These are phyloP conservation scores for Gossypium sturtianum DNA, from an alignment of 345 rosid species.

Conservation along the genomic window DNA sequence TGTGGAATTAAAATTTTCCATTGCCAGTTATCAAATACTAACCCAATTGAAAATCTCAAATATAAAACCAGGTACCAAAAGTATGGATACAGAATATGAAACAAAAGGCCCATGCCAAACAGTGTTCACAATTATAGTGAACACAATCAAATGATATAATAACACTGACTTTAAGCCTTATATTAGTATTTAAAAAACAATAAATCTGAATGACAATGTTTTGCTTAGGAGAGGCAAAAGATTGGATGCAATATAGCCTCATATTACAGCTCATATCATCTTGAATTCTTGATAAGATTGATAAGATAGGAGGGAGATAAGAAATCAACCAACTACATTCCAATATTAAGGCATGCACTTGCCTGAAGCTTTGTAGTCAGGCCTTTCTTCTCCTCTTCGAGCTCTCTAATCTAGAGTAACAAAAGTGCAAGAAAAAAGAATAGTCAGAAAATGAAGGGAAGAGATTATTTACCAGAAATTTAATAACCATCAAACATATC, in stretches of 20 bases:
- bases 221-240: not conserved
- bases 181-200: not conserved
- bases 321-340: not conserved
- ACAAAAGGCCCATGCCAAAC: not conserved
- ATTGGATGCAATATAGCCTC: not conserved
- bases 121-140: not conserved
- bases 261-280: not conserved
- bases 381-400: conserved; percentile 98
- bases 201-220: not conserved
- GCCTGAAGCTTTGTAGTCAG: conserved; percentile 93
- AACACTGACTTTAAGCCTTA: not conserved
- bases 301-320: not conserved
- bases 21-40: no score
- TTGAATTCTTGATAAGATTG: not conserved
- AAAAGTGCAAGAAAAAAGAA: conserved; percentile 18
- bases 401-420: conserved; percentile 71
- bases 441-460: conserved; percentile 18
- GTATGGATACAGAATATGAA: not conserved
- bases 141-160: not conserved
- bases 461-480: conserved; percentile 10
- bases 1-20: no score
- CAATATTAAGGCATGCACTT: conserved; percentile 24
- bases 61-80: not conserved
- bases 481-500: conserved; percentile 12
- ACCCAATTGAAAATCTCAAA: not conserved